Evolutionary conservation across 2,329 filamentous ascomycete species (phyloP), one percentile per base, ranked within the genome.

Genomic region (Keithomyces neogunnii): DNA sequence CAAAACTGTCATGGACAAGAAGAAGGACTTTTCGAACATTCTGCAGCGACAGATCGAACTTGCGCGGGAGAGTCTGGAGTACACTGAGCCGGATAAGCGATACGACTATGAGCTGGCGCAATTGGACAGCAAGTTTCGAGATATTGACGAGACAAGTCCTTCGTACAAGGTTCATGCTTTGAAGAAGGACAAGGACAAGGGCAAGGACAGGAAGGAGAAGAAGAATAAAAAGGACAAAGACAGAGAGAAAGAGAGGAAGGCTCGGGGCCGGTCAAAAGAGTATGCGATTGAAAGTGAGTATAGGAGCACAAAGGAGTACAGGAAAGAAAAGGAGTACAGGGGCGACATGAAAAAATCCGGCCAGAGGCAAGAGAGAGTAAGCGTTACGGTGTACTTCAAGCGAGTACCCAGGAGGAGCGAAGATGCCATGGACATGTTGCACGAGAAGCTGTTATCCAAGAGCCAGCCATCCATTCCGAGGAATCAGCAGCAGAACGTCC

Each of bases 381-480:
- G 69, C 8, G 61, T 78, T 42, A 74, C 67, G 1, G 70, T 68
- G 9, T 78, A 75, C 59, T 78, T 74, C 57, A 72, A 69, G 56
- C 64, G 69, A 7, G 61, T 62, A 3, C 73, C 72, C 54, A 56
- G 1, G 62, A 53, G 10, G 39, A 29, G 62, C 1, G 65, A 65
- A 5, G 59, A 69, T 50, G 59, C 60, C 40, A 42, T 64, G 49
- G 56, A 51, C 31, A 62, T 68, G 56, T 55, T 63, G 32, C 45
- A 57, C 5, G 60, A 62, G 13, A 49, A 53, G 38, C 53, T 60
- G 29, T 56, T 30, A 19, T 47, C 26, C 9, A 53, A 40, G 38
- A 13, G 32, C 19, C 45, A 48, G 33, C 42, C 48, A 36, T 26
- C 33, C 2, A 11, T 11, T 26, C 2, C 28, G 29, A 40, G 38